A percentile compares a stretch with the other conserved stretches of the same genome.
phyloP scores from a whole-genome alignment of 2,329 filamentous ascomycete genomes.

The Aureobasidium zeae region DNA sequence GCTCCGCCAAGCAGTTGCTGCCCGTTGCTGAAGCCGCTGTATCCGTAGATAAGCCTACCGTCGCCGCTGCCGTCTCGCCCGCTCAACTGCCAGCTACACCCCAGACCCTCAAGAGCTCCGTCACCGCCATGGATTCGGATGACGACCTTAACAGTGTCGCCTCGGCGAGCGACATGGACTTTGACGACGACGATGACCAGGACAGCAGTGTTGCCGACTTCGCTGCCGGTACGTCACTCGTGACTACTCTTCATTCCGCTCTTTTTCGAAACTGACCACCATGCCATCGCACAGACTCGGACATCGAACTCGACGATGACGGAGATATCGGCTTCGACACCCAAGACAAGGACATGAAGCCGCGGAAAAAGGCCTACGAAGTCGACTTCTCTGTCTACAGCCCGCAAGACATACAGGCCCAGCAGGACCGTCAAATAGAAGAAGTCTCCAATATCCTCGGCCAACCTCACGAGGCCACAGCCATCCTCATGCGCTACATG shows the following conservation, averaged over 20 bases:
- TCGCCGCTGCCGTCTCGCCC: constrained; percentile 31
- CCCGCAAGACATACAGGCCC: constrained; percentile 69
- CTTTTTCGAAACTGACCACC: constrained; percentile 34
- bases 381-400: constrained; percentile 75
- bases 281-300: constrained; percentile 34
- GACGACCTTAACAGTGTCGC: constrained; percentile 83
- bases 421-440: constrained; percentile 77
- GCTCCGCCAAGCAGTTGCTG: constrained; percentile 26
- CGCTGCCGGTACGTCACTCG: constrained; percentile 31
- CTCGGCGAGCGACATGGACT: constrained; percentile 61
- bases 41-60: constrained; percentile 19
- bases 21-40: constrained; percentile 26
- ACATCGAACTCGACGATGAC: constrained; percentile 49
- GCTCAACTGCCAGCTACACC: constrained; percentile 42
- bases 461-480: constrained; percentile 78
- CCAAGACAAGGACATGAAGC: constrained; percentile 63
- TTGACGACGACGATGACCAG: constrained; percentile 51
- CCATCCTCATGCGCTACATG: constrained; percentile 79
- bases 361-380: constrained; percentile 67
- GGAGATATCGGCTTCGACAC: constrained; percentile 52
- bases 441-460: constrained; percentile 89
- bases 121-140: constrained; percentile 76
- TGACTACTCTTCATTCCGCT: background rate
- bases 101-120: constrained; percentile 34
- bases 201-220: constrained; percentile 57